Conservation (phyloP, 139 green algal genomes). For the Tetratostichococcus sp. region DNA sequence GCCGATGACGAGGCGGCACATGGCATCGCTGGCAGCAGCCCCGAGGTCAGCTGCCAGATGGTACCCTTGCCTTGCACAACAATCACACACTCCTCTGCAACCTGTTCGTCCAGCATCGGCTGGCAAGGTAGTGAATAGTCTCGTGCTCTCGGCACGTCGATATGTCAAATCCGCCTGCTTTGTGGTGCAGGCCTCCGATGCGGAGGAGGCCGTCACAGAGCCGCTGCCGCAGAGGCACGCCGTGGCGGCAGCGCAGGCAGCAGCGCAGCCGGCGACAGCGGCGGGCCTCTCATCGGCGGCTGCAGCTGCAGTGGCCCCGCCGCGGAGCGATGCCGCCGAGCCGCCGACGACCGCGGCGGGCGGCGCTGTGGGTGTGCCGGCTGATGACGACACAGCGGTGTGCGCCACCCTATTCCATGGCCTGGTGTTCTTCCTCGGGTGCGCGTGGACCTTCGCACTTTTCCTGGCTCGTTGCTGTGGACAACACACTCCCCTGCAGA, state of each 20-base stretch:
- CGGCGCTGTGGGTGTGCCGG: constrained; percentile 51
- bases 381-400: constrained; percentile 63
- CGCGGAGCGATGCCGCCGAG: neutral
- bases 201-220: constrained; percentile 7
- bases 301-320: neutral
- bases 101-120: too few relatives aligned
- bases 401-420: constrained; percentile 83
- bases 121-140: too few relatives aligned
- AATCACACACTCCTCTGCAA: too few relatives aligned
- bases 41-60: constrained; percentile 14
- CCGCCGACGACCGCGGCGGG: constrained; percentile 29
- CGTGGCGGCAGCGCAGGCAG: neutral
- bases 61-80: too few relatives aligned
- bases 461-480: too few relatives aligned
- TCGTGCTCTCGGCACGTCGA: too few relatives aligned
- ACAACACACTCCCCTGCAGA: too few relatives aligned
- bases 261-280: neutral
- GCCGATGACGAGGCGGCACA: constrained; percentile 24
- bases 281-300: neutral
- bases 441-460: too few relatives aligned
- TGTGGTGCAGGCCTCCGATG: constrained; percentile 8
- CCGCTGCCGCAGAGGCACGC: constrained; percentile 8
- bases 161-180: too few relatives aligned
- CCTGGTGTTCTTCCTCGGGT: constrained; percentile 87
- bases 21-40: constrained; percentile 3